phyloP scores from a whole-genome alignment of 805 yeast species.

The Kazachstania bromeliacearum region DNA sequence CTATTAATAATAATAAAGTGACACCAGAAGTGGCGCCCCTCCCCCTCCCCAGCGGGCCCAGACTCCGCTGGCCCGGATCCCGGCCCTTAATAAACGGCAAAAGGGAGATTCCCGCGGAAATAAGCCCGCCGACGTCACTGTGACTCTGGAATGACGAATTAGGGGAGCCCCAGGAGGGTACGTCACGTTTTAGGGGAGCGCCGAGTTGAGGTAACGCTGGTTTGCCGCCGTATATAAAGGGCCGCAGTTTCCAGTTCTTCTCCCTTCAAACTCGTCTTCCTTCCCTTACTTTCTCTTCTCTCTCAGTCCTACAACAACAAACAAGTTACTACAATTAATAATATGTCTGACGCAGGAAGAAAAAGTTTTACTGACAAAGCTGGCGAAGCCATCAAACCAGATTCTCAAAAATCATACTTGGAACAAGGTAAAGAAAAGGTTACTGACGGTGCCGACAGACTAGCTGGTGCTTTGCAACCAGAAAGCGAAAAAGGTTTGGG shows the following conservation, averaged over 20 bases:
- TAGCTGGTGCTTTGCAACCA: constrained; percentile 52
- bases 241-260: background rate
- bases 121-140: no score
- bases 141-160: no score
- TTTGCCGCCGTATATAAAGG: background rate
- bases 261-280: background rate
- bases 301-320: background rate
- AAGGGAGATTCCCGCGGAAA: no score
- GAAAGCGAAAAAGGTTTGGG: constrained; percentile 56
- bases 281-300: background rate
- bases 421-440: constrained; percentile 65
- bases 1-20: no score
- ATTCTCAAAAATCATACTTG: constrained; percentile 51
- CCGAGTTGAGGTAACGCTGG: no score
- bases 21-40: no score
- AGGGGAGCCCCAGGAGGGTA: no score
- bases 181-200: no score
- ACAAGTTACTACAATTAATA: constrained; percentile 1
- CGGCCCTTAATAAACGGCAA: no score
- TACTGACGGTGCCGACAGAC: constrained; percentile 58
- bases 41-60: no score
- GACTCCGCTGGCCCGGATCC: no score
- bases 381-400: constrained; percentile 60
- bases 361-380: constrained; percentile 64
- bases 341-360: constrained; percentile 54